Evolutionary conservation across 139 green algal genomes (phyloP), one percentile per base, ranked within the genome.

Genomic region (Astrephomene gubernaculifera): DNA sequence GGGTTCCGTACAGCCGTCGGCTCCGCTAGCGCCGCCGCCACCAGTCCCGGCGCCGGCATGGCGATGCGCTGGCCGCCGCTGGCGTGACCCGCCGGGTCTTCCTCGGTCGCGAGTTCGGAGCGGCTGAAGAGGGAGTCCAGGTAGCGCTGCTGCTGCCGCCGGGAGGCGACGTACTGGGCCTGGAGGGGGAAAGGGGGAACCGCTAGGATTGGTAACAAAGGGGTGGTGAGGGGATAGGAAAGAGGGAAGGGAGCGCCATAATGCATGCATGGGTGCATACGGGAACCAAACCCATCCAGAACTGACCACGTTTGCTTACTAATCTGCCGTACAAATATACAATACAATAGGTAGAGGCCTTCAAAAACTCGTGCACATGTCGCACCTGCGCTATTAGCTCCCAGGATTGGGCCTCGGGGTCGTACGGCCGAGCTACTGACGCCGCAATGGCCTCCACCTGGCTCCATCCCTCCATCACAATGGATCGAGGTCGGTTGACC

Each of bases 371-470:
- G 49, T 67, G 24, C 57, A 67, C n/a, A n/a, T 9, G 19, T 29
- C 70, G 1, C 74, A 83, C 75, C 75, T 84, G 61, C 19, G 61
- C 78, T 33, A 86, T 69, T 12, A 86, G 65, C 65, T 86, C 79
- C 65, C 65, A 79, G 6, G 45, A 65, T 49, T 76, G 65, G 17
- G 65, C 65, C 24, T 44, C 22, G 35, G 79, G 79, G 41, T 79
- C 65, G 65, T 86, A 86, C 44, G 65, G 65, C 44, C 79, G 79
- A 0, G 79, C 79, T 8, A 86, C 5, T 12, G 65, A 35, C 14
- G 65, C 79, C 0, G 79, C 79, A 21, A 86, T 86, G 33, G 65
- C 79, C 52, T 86, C 79, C 44, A 85, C 79, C 45, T 86, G 65
- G 65, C 38, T 61, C 79, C 79, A 86, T 1, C 65, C 79, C 64